These are phyloP conservation scores for Rhodotorula sphaerocarpa DNA, from an alignment of 768 basidiomycete species.

Conservation along the genomic window DNA sequence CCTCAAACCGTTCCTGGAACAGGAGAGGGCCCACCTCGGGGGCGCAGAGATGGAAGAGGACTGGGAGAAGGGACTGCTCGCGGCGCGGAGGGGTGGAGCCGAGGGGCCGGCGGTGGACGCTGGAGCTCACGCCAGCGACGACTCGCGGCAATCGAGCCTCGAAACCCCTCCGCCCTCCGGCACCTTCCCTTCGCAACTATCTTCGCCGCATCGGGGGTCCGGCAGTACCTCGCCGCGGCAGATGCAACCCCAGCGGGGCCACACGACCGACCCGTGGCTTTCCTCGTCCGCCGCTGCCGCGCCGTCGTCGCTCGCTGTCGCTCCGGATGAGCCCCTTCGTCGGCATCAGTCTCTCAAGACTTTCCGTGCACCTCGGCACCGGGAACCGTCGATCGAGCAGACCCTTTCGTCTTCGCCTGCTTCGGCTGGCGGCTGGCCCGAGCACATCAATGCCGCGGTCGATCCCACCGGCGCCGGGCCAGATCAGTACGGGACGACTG, in stretches of 20 bases:
- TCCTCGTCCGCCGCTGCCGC: neutral
- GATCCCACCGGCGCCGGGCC: neutral
- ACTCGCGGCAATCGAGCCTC: slow-evolving; percentile 11
- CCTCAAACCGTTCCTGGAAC: slow-evolving; percentile 33
- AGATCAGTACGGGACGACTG: neutral
- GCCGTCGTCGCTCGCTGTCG: neutral
- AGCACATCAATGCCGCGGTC: too few relatives aligned
- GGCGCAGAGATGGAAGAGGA: slow-evolving; percentile 22
- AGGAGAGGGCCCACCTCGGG: slow-evolving; percentile 15
- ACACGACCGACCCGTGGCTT: slow-evolving; percentile 26
- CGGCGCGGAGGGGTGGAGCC: slow-evolving; percentile 22
- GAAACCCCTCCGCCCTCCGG: slow-evolving; percentile 19
- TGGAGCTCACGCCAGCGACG: too few relatives aligned
- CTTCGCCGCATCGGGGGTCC: slow-evolving; percentile 3
- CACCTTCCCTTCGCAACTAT: slow-evolving; percentile 21
- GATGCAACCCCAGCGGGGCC: neutral
- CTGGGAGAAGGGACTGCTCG: slow-evolving; percentile 30
- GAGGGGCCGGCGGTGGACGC: slow-evolving; percentile 9
- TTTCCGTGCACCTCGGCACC: slow-evolving; percentile 4
- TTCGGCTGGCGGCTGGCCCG: neutral
- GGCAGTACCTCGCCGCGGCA: slow-evolving; percentile 4
- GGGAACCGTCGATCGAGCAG: slow-evolving; percentile 16
- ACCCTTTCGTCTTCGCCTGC: slow-evolving; percentile 17
- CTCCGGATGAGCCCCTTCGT: slow-evolving; percentile 14
- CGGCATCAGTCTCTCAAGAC: slow-evolving; percentile 20